A percentile compares a stretch with the other conserved stretches of the same genome.
Conservation (phyloP, 108 stramenopile species). For the Cyclotella atomus region DNA sequence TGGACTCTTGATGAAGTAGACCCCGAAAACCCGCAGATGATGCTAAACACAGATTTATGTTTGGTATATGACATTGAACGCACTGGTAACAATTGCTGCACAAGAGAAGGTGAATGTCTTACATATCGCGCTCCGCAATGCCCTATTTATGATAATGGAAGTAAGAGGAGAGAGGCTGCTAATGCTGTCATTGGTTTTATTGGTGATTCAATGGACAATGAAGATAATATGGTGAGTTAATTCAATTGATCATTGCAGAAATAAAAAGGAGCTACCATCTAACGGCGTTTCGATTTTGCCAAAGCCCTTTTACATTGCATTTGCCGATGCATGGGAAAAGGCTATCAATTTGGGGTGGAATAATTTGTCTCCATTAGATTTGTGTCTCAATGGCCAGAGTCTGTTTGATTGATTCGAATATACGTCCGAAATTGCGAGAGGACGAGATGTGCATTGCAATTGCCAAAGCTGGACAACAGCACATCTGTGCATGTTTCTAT, state of each 20-base stretch:
- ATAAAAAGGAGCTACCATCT: no score
- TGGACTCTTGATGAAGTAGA: constrained; percentile 25
- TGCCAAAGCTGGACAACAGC: neutral
- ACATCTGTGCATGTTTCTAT: no score
- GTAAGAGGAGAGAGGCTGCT: constrained; percentile 17
- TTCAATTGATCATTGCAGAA: no score
- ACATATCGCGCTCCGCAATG: constrained; percentile 13
- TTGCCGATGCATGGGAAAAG: constrained; percentile 38
- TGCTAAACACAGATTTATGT: constrained; percentile 54
- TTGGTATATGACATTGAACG: constrained; percentile 45
- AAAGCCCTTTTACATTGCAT: constrained; percentile 42
- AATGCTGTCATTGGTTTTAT: constrained; percentile 28
- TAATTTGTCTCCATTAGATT: neutral
- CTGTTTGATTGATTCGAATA: neutral
- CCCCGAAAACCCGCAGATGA: constrained; percentile 34
- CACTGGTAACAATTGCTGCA: constrained; percentile 28
- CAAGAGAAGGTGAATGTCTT: constrained; percentile 26
- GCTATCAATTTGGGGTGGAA: constrained; percentile 21
- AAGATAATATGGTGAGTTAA: constrained; percentile 11
- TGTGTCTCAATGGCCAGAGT: neutral
- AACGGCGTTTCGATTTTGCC: no score
- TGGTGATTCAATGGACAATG: constrained; percentile 7
- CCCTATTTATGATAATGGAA: neutral
- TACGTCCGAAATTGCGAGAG: neutral
- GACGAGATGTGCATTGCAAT: neutral